These are phyloP conservation scores for Backusella tarrabulga DNA, from an alignment of 192 early-diverging fungal genomes.

Conservation along the genomic window DNA sequence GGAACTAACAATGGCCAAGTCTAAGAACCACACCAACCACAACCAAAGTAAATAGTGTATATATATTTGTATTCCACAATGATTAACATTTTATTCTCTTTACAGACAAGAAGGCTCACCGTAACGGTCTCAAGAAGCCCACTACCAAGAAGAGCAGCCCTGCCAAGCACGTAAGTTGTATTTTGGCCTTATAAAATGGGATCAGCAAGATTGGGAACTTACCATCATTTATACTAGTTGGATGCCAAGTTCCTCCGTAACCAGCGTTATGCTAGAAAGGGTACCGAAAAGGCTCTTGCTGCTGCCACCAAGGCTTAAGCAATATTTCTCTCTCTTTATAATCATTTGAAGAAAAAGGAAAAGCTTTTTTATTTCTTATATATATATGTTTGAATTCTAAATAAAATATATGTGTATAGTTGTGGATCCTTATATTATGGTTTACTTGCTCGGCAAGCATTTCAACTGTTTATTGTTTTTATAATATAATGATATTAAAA, in stretches of 20 bases:
- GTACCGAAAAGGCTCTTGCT: conserved; percentile 55
- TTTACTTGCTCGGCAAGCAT: background rate
- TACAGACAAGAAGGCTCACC: conserved; percentile 94
- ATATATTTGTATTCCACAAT: background rate
- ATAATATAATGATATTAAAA: background rate
- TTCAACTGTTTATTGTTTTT: background rate
- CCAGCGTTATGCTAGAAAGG: conserved; percentile 93
- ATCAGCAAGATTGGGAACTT: too few species aligned
- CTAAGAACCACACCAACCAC: conserved; percentile 99
- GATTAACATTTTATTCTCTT: background rate
- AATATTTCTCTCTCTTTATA: background rate
- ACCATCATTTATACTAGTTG: conserved; percentile 30
- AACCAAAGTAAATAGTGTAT: conserved; percentile 82
- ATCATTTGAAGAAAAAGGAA: background rate
- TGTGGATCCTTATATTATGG: background rate
- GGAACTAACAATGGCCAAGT: conserved; percentile 73
- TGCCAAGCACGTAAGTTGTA: conserved; percentile 75
- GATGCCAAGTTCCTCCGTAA: conserved; percentile 95
- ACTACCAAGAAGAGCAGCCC: conserved; percentile 86
- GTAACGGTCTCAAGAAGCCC: conserved; percentile 99
- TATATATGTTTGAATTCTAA: background rate
- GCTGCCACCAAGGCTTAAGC: conserved; percentile 9
- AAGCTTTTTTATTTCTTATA: background rate
- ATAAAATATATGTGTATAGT: background rate
- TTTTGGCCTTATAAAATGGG: conserved; percentile 15